Evolutionary conservation across 805 yeast genomes (phyloP), one percentile per base, ranked within the genome.

Genomic region (Candida krabiensis): DNA sequence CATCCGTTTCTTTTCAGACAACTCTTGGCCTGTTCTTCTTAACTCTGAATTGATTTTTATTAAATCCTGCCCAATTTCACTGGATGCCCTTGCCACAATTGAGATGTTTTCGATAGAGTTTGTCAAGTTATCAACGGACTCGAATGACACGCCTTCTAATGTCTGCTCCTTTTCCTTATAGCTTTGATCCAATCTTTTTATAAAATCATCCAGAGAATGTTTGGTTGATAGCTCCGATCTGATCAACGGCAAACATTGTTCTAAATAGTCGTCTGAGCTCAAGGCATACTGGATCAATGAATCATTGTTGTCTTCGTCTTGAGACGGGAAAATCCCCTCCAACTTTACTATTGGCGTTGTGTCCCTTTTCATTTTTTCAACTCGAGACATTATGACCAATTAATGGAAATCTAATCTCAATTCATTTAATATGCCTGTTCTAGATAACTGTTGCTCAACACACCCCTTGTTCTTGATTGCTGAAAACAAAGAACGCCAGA

Each of bases 211-310:
- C 24, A 86, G 67, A 0, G 77, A 68, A 44, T 77, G 69, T 13
- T 70, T 63, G 35, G 67, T 67, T n/a, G 41, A 27, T 29, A 88
- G 62, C 15, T 89, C 82, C 8, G 78, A 73, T 50, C 77, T 79
- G 46, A 87, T 72, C 13, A 85, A 72, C 1, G 95, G 95, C 2
- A 87, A 84, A 42, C 88, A 70, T 58, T 85, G 87, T 46, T 87
- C 95, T 27, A 87, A 60, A 58, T 82, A 86, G 50, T 84, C 90
- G 40, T 79, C 84, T 3, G 84, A 75, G 32, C 69, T 63, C 22
- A 75, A 55, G 1, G 80, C 72, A 13, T 56, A 53, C 36, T 58
- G 59, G 5, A 58, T 52, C 34, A 58, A 33, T 18, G 58, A 41
- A 24, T 53, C 52, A 28, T 46, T 50, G 19, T 39, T 35, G 31